Percentiles rank a stretch among this genome's conserved stretches.
Evolutionary conservation across 169 alveolate genomes (phyloP).

Genomic region (Eimeria mitis): DNA sequence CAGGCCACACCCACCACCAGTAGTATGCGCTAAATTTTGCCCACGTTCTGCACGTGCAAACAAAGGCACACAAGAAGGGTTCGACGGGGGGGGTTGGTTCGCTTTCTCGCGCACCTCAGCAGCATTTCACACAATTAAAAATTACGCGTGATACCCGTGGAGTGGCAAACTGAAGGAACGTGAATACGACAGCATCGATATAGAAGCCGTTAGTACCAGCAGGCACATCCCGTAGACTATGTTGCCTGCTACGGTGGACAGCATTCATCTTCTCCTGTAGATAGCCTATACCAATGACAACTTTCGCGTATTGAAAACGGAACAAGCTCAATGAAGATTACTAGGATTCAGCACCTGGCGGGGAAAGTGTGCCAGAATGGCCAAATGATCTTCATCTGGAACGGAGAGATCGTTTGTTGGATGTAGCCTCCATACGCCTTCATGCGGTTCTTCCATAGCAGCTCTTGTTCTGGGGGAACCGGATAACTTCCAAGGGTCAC

Average conservation of each 20-base stretch:
- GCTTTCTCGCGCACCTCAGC: neutral
- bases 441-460: slow-evolving; percentile 93
- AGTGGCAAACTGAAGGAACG: neutral
- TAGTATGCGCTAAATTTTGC: slow-evolving; percentile 77
- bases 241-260: neutral
- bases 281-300: neutral
- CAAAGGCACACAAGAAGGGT: neutral
- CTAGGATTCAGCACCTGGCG: slow-evolving; percentile 87
- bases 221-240: neutral
- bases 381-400: slow-evolving; percentile 90
- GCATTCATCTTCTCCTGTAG: neutral
- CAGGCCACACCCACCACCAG: slow-evolving; percentile 85
- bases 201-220: neutral
- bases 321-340: neutral
- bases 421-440: slow-evolving; percentile 91
- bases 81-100: neutral
- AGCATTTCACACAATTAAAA: neutral
- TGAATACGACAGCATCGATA: neutral
- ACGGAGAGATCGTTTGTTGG: slow-evolving; percentile 93
- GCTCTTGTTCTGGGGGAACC: slow-evolving; percentile 92
- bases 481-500: slow-evolving; percentile 93
- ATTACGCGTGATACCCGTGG: neutral
- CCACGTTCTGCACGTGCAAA: slow-evolving; percentile 75
- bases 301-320: neutral
- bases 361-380: slow-evolving; percentile 92